A percentile compares a stretch with the other conserved stretches of the same genome.
Conservation (phyloP, 495 filamentous ascomycete genomes). For the Hypoxylon lienhwacheense region DNA sequence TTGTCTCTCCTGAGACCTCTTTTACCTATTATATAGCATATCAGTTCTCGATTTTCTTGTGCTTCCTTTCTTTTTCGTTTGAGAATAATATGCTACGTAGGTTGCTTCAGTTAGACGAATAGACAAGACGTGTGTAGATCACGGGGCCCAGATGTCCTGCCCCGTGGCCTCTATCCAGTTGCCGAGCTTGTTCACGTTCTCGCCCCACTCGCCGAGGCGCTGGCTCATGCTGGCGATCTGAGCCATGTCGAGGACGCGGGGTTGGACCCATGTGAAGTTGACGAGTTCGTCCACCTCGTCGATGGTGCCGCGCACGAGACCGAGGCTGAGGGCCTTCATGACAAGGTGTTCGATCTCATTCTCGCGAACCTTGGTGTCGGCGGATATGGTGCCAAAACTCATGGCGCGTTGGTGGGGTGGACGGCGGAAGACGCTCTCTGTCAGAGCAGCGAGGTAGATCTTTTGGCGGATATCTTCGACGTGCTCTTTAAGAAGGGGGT, state of each 20-base stretch:
- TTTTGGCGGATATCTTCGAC: slow-evolving; percentile 88
- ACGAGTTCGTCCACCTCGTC: slow-evolving; percentile 95
- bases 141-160: slow-evolving; percentile 89
- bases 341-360: slow-evolving; percentile 96
- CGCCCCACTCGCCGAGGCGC: slow-evolving; percentile 89
- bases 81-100: background rate
- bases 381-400: slow-evolving; percentile 81
- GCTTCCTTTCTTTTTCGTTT: background rate
- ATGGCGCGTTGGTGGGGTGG: slow-evolving; percentile 94
- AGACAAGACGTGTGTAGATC: slow-evolving; percentile 31
- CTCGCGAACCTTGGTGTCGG: slow-evolving; percentile 87
- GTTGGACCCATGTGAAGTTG: slow-evolving; percentile 97
- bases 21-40: slow-evolving; percentile 8
- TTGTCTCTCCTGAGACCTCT: background rate
- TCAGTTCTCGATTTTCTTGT: background rate
- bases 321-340: slow-evolving; percentile 96
- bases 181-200: slow-evolving; percentile 88
- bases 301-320: slow-evolving; percentile 86
- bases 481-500: slow-evolving; percentile 77
- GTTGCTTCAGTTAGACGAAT: background rate
- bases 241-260: slow-evolving; percentile 91
- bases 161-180: slow-evolving; percentile 92
- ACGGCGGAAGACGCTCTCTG: slow-evolving; percentile 93
- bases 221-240: slow-evolving; percentile 94
- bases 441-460: slow-evolving; percentile 92